Percentiles rank a stretch among this genome's conserved stretches.
Conservation (phyloP, 495 filamentous ascomycete species). For the Sordaria brevicollis region DNA sequence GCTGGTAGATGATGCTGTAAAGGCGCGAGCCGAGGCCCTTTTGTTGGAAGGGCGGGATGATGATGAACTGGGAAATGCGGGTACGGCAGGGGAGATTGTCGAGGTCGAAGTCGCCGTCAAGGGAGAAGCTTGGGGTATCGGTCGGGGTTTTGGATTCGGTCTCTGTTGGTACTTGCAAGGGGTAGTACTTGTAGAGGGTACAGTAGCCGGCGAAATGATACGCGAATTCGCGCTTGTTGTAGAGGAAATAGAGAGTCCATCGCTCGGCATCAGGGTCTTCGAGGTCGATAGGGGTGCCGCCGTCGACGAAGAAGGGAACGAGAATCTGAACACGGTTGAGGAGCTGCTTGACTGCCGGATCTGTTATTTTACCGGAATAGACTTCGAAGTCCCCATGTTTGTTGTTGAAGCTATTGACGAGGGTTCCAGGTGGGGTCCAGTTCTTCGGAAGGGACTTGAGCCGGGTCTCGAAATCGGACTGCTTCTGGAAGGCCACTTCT, state of each 20-base stretch:
- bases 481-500: slow-evolving; percentile 52
- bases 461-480: slow-evolving; percentile 47
- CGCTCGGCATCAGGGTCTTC: slow-evolving; percentile 66
- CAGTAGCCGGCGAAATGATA: slow-evolving; percentile 79
- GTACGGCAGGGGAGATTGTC: slow-evolving; percentile 51
- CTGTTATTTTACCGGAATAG: slow-evolving; percentile 40
- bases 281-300: slow-evolving; percentile 59
- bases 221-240: slow-evolving; percentile 51
- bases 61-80: slow-evolving; percentile 87
- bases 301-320: slow-evolving; percentile 86
- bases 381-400: slow-evolving; percentile 36
- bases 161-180: slow-evolving; percentile 26
- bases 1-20: slow-evolving; percentile 64
- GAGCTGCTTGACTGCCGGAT: slow-evolving; percentile 49
- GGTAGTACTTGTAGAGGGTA: slow-evolving; percentile 79
- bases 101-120: slow-evolving; percentile 19
- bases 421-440: slow-evolving; percentile 48
- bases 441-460: slow-evolving; percentile 42
- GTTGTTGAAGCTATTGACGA: slow-evolving; percentile 30
- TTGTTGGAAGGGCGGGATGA: slow-evolving; percentile 79
- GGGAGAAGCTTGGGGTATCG: slow-evolving; percentile 12
- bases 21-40: slow-evolving; percentile 70
- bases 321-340: slow-evolving; percentile 72
- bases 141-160: not conserved
- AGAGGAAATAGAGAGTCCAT: slow-evolving; percentile 83